Evolutionary conservation across 768 basidiomycete species (phyloP).

Genomic region (Suillus tomentosus): DNA sequence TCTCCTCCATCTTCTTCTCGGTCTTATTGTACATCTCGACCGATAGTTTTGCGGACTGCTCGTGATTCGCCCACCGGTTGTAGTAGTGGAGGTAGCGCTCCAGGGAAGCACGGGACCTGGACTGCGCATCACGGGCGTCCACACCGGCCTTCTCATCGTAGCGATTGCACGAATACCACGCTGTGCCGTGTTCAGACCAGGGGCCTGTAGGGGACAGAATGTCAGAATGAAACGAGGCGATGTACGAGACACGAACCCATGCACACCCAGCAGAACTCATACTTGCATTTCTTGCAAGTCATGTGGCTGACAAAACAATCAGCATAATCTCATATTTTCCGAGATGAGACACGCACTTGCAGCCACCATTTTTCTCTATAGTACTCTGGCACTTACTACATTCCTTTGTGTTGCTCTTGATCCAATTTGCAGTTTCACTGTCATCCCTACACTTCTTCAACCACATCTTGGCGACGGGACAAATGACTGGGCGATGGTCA

Average conservation of each 20-base stretch:
- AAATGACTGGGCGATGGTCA: conserved; percentile 92
- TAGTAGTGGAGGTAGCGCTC: conserved; percentile 99
- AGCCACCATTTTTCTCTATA: conserved; percentile 99
- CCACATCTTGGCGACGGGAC: conserved; percentile 89
- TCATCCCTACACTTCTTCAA: conserved; percentile 97
- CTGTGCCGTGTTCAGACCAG: conserved; percentile 96
- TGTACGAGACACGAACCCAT: conserved; percentile 63
- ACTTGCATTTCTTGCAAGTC: conserved; percentile 99
- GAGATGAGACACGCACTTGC: conserved; percentile 75
- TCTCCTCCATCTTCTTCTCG: conserved; percentile 99
- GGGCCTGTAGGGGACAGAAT: conserved; percentile 59
- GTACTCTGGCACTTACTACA: conserved; percentile 95
- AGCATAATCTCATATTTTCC: conserved; percentile 13
- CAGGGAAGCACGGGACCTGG: conserved; percentile 83
- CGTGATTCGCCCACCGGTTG: conserved; percentile 99
- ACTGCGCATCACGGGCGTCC: conserved; percentile 90
- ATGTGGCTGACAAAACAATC: conserved; percentile 71
- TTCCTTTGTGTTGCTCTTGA: conserved; percentile 99
- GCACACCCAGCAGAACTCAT: conserved; percentile 99
- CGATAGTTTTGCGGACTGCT: conserved; percentile 97
- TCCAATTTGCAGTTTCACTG: conserved; percentile 99
- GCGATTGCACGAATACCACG: conserved; percentile 98
- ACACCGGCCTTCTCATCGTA: conserved; percentile 91
- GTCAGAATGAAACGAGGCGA: conserved; percentile 35
- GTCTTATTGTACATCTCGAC: conserved; percentile 91